These are phyloP conservation scores for Lepidium didymum DNA, from an alignment of 345 rosid genomes.

Conservation along the genomic window DNA sequence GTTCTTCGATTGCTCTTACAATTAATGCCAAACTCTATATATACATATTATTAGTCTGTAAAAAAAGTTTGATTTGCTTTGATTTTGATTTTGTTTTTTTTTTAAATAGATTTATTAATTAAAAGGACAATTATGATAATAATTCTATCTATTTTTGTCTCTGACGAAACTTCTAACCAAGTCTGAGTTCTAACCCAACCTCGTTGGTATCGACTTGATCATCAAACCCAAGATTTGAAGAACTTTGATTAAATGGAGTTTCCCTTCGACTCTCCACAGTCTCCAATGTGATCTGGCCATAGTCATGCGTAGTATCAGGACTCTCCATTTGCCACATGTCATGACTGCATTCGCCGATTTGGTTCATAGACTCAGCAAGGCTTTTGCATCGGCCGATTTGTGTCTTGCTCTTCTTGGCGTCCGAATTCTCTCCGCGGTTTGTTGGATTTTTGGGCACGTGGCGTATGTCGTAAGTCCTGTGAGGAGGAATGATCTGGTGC, in stretches of 20 bases:
- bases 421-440: slow-evolving; percentile 17
- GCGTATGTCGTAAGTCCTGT: slow-evolving; percentile 50
- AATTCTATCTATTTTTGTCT: neutral
- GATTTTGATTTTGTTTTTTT: too few species aligned
- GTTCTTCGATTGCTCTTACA: too few species aligned
- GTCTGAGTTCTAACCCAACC: slow-evolving; percentile 31
- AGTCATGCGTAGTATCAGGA: slow-evolving; percentile 21
- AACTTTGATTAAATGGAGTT: neutral
- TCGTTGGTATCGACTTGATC: slow-evolving; percentile 26
- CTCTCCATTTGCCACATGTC: slow-evolving; percentile 17
- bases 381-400: slow-evolving; percentile 30
- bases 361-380: slow-evolving; percentile 10
- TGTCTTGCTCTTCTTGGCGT: slow-evolving; percentile 25
- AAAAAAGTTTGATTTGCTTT: too few species aligned
- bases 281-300: slow-evolving; percentile 17
- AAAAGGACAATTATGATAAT: neutral
- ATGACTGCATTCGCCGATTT: slow-evolving; percentile 24
- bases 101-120: neutral
- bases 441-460: slow-evolving; percentile 42
- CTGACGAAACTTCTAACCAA: slow-evolving; percentile 14
- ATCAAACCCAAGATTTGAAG: slow-evolving; percentile 19
- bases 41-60: too few species aligned
- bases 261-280: slow-evolving; percentile 9
- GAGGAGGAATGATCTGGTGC: slow-evolving; percentile 35
- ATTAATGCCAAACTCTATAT: too few species aligned